A percentile compares a stretch with the other conserved stretches of the same genome.
phyloP scores from a whole-genome alignment of 108 stramenopile species.

The Poteriospumella lacustris region DNA sequence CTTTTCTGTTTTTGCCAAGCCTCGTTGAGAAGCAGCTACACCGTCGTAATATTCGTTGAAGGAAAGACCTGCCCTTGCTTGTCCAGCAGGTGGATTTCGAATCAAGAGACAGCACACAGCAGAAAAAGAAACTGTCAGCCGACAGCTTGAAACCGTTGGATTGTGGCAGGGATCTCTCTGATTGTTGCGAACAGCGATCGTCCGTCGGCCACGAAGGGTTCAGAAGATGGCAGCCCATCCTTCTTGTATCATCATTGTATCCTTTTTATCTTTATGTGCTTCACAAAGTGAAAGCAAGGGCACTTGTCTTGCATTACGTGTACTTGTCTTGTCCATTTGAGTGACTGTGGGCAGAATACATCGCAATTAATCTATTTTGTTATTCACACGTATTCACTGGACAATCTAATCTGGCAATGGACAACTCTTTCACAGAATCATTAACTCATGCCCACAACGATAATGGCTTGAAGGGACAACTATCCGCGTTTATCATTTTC shows the following conservation, averaged over 20 bases:
- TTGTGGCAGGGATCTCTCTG: not conserved
- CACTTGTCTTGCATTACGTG: not conserved
- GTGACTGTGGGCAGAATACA: not conserved
- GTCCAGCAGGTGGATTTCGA: too few relatives aligned
- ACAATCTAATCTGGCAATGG: not conserved
- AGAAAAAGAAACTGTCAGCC: not conserved
- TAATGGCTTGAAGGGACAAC: too few relatives aligned
- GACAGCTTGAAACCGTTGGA: not conserved
- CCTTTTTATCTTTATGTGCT: not conserved
- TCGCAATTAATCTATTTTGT: not conserved
- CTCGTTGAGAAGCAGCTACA: too few relatives aligned
- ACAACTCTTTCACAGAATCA: not conserved
- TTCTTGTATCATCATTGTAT: not conserved
- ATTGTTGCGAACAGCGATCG: not conserved
- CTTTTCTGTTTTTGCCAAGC: too few relatives aligned
- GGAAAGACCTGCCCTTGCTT: too few relatives aligned
- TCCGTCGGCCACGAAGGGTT: not conserved
- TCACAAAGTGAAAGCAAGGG: not conserved
- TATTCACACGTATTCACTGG: not conserved
- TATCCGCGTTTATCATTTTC: slow-evolving; percentile 29
- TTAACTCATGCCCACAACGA: too few relatives aligned
- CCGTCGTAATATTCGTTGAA: too few relatives aligned
- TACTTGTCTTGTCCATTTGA: not conserved
- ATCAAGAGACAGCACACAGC: not conserved
- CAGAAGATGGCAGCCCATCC: not conserved